Conservation (phyloP, 140 eudicot genomes). For the Erigeron philadelphicus region DNA sequence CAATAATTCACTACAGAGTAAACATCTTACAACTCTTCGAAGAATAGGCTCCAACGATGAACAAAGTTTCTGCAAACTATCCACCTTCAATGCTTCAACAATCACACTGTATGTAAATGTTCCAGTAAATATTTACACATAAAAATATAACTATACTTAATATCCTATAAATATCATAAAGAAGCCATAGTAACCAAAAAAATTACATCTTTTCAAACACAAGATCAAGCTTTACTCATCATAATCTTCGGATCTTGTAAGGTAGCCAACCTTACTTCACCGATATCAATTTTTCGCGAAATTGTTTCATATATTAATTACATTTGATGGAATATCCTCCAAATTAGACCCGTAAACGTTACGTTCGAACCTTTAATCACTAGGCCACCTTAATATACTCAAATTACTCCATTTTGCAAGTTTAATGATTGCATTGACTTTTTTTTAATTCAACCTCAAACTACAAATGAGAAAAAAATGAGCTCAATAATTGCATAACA, state of each 20-base stretch:
- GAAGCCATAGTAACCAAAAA: neutral
- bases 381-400: no score
- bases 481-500: conserved; percentile 21
- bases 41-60: conserved; percentile 97
- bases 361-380: no score
- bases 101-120: conserved; percentile 73
- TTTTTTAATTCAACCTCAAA: conserved; percentile 16
- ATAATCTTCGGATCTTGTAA: conserved; percentile 3
- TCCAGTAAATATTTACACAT: neutral
- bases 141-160: neutral
- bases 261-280: conserved; percentile 9
- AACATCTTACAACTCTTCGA: conserved; percentile 93
- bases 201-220: conserved; percentile 11
- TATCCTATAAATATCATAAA: conserved; percentile 9
- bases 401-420: neutral
- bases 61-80: conserved; percentile 95
- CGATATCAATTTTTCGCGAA: neutral
- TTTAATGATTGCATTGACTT: conserved; percentile 11
- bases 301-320: neutral
- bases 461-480: neutral
- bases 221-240: neutral
- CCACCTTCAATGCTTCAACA: conserved; percentile 96
- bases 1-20: conserved; percentile 24
- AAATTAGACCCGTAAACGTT: no score
- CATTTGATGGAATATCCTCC: neutral